A percentile compares a stretch with the other conserved stretches of the same genome.
Evolutionary conservation across 2,329 filamentous ascomycete genomes (phyloP).

Genomic region (Penicillium sclerotiorum): DNA sequence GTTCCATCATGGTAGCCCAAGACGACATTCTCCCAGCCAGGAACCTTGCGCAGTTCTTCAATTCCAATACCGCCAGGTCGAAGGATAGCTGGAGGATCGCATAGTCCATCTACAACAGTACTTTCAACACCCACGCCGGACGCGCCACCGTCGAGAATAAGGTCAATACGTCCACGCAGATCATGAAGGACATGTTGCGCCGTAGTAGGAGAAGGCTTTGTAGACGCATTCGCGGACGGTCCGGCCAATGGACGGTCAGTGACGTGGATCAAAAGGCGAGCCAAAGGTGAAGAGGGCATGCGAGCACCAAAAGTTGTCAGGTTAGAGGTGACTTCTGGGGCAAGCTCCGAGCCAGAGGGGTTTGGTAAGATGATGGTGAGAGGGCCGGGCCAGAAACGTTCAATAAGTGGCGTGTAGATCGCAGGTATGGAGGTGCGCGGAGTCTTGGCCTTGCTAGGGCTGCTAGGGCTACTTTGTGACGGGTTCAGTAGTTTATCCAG

Average conservation of each 20-base stretch:
- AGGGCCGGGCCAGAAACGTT: constrained; percentile 90
- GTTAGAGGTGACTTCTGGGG: constrained; percentile 88
- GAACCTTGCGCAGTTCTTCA: constrained; percentile 71
- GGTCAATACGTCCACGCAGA: constrained; percentile 75
- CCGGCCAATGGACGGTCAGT: constrained; percentile 80
- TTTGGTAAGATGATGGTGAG: constrained; percentile 87
- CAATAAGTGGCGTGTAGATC: constrained; percentile 77
- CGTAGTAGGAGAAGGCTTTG: constrained; percentile 86
- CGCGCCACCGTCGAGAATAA: constrained; percentile 85
- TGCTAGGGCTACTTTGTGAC: constrained; percentile 20
- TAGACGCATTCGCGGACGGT: constrained; percentile 92
- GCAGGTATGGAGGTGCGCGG: constrained; percentile 58
- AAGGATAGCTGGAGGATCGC: constrained; percentile 76
- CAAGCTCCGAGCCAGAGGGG: constrained; percentile 68
- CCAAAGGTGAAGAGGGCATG: constrained; percentile 84
- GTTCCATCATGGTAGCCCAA: constrained; percentile 78
- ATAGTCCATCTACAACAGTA: constrained; percentile 91
- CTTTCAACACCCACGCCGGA: constrained; percentile 93
- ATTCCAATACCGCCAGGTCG: constrained; percentile 85
- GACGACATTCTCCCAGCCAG: constrained; percentile 78
- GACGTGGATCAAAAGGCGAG: constrained; percentile 80
- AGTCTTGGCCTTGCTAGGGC: constrained; percentile 33
- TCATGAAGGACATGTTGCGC: constrained; percentile 89
- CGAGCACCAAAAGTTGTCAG: constrained; percentile 83
- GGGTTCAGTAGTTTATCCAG: constrained; percentile 64